A percentile compares a stretch with the other conserved stretches of the same genome.
phyloP scores from a whole-genome alignment of 495 filamentous ascomycete genomes.

The Antarctomyces pellizariae region DNA sequence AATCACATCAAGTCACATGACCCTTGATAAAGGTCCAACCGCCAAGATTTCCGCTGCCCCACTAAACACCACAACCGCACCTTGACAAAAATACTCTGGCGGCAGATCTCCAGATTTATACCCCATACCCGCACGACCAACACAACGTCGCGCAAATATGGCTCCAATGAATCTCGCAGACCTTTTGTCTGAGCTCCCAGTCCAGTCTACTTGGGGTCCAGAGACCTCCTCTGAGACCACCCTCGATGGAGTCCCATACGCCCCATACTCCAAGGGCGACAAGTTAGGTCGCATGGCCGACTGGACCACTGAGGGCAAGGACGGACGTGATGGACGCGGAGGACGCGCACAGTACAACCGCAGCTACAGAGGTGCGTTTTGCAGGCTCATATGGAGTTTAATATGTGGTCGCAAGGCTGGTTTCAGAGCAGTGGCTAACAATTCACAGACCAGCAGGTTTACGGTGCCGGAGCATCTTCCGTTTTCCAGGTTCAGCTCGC shows the following conservation, averaged over 20 bases:
- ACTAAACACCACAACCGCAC: too few species aligned
- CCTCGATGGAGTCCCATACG: slow-evolving; percentile 83
- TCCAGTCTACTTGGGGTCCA: slow-evolving; percentile 67
- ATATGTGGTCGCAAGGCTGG: slow-evolving; percentile 3
- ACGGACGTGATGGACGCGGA: slow-evolving; percentile 45
- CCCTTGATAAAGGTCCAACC: too few species aligned
- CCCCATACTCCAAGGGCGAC: slow-evolving; percentile 94
- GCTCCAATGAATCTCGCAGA: slow-evolving; percentile 21
- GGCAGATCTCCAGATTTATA: too few species aligned
- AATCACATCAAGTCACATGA: too few species aligned
- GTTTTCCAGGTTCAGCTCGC: slow-evolving; percentile 75
- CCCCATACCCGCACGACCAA: too few species aligned
- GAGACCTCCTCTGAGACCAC: slow-evolving; percentile 58
- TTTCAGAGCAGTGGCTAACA: slow-evolving; percentile 3
- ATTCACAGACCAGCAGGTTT: slow-evolving; percentile 71
- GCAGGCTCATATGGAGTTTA: slow-evolving; percentile 4
- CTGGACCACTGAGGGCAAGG: slow-evolving; percentile 90
- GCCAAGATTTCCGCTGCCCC: too few species aligned
- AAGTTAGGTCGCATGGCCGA: slow-evolving; percentile 98
- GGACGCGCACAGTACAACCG: slow-evolving; percentile 74
- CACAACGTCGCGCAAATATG: slow-evolving; percentile 11
- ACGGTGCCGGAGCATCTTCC: slow-evolving; percentile 69
- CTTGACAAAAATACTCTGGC: too few species aligned
- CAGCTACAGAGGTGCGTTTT: slow-evolving; percentile 60
- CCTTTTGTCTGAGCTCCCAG: slow-evolving; percentile 30